phyloP scores from a whole-genome alignment of 495 filamentous ascomycete species.

The Annulohypoxylon maeteangense region DNA sequence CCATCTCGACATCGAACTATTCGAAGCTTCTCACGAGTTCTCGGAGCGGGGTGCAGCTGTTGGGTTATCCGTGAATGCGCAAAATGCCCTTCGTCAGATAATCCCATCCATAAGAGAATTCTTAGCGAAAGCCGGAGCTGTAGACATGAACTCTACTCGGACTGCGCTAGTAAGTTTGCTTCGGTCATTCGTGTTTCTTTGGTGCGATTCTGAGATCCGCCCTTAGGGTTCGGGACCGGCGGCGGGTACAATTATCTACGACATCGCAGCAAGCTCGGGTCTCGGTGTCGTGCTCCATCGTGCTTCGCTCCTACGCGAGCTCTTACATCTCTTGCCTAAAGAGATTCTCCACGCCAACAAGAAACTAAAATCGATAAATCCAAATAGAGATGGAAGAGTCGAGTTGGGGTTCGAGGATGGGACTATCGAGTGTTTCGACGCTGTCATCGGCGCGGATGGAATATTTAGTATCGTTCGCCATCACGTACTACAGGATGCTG shows the following conservation, averaged over 20 bases:
- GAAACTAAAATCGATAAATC: background rate
- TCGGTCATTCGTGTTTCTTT: background rate
- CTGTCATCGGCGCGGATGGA: conserved; percentile 48
- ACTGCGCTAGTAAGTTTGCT: conserved; percentile 12
- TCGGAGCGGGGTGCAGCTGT: conserved; percentile 44
- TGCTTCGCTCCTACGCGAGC: conserved; percentile 25
- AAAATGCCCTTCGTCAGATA: conserved; percentile 2
- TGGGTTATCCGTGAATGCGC: conserved; percentile 28
- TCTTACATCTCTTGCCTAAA: conserved; percentile 8
- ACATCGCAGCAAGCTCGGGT: background rate
- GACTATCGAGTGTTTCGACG: conserved; percentile 27
- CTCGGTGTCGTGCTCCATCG: conserved; percentile 9
- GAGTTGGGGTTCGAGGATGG: conserved; percentile 33
- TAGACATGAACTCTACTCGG: conserved; percentile 9
- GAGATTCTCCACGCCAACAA: conserved; percentile 18
- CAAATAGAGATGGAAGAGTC: background rate
- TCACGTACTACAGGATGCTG: conserved; percentile 18
- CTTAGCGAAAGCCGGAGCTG: conserved; percentile 17
- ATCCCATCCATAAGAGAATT: background rate
- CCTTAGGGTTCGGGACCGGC: conserved; percentile 21
- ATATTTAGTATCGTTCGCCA: conserved; percentile 39
- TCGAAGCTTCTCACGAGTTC: conserved; percentile 40
- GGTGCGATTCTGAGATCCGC: background rate
- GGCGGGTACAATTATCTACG: conserved; percentile 4
- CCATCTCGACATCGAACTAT: conserved; percentile 38